These are phyloP conservation scores for Echeveria elegans DNA, from an alignment of 164 flowering plant species.

Conservation along the genomic window DNA sequence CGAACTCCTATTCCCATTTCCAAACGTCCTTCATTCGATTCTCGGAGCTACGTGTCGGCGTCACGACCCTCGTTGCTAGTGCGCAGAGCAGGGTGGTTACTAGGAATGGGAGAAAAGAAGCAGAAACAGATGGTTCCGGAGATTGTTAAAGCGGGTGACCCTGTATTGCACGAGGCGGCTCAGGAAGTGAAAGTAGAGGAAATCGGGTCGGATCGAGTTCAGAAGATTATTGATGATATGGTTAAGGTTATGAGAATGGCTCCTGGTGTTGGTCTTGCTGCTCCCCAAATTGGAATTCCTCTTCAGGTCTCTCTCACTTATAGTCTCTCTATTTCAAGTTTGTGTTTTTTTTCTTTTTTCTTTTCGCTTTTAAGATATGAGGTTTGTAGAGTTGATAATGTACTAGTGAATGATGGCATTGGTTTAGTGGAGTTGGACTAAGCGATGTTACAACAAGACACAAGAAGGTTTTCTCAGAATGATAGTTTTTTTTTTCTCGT, in stretches of 20 bases:
- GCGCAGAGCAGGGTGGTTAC: conserved; percentile 62
- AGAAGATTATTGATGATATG: conserved; percentile 86
- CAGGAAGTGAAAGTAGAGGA: conserved; percentile 51
- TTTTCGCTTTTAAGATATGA: background rate
- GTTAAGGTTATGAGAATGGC: conserved; percentile 63
- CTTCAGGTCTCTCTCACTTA: conserved; percentile 45
- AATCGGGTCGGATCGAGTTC: conserved; percentile 66
- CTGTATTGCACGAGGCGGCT: conserved; percentile 86
- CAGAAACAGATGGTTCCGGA: conserved; percentile 31
- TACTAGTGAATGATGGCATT: background rate
- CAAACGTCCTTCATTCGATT: background rate
- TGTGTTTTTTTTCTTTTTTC: background rate
- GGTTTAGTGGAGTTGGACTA: background rate
- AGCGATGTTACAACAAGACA: background rate
- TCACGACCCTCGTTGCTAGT: conserved; percentile 10
- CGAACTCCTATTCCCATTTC: conserved; percentile 10
- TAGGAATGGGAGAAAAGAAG: conserved; percentile 58
- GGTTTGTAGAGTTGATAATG: background rate
- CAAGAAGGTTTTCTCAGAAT: no score
- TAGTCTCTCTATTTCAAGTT: conserved; percentile 9
- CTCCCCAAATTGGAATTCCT: conserved; percentile 90
- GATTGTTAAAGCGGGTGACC: conserved; percentile 84
- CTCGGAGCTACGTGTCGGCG: conserved; percentile 20
- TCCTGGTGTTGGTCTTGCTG: conserved; percentile 98
- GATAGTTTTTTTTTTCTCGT: background rate